These are phyloP conservation scores for Cyclotella sp. DNA, from an alignment of 108 stramenopile species.

Conservation along the genomic window DNA sequence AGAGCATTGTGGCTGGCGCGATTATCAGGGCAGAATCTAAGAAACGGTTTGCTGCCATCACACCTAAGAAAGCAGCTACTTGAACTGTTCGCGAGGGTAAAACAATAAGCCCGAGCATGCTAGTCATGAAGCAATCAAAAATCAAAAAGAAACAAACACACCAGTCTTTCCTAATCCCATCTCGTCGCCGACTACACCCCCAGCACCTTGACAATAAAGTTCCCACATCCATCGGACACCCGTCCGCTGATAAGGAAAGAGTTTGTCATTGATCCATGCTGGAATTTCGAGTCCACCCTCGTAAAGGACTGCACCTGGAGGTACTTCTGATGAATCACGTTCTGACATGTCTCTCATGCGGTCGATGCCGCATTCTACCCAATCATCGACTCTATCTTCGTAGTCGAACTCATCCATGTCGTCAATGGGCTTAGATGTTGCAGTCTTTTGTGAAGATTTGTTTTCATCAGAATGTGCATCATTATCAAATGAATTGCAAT, in stretches of 20 bases:
- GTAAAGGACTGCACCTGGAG: conserved; percentile 67
- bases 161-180: conserved; percentile 93
- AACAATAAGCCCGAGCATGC: neutral
- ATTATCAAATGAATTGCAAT: conserved; percentile 3
- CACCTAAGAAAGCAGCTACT: conserved; percentile 88
- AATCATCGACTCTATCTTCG: conserved; percentile 85
- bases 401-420: conserved; percentile 79
- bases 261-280: conserved; percentile 82
- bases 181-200: conserved; percentile 79
- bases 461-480: conserved; percentile 17
- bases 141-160: neutral
- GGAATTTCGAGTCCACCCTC: conserved; percentile 81
- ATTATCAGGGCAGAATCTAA: conserved; percentile 82
- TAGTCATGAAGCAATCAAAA: neutral
- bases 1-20: conserved; percentile 93
- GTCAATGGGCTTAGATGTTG: conserved; percentile 50
- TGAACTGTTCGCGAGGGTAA: conserved; percentile 59
- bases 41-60: conserved; percentile 78
- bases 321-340: conserved; percentile 59
- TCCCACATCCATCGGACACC: conserved; percentile 96
- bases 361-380: conserved; percentile 71
- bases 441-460: neutral
- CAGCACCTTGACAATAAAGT: conserved; percentile 90
- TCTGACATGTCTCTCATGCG: conserved; percentile 78
- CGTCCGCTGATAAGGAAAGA: conserved; percentile 85